These are phyloP conservation scores for Comarum palustre DNA, from an alignment of 306 rosid genomes.

Conservation along the genomic window DNA sequence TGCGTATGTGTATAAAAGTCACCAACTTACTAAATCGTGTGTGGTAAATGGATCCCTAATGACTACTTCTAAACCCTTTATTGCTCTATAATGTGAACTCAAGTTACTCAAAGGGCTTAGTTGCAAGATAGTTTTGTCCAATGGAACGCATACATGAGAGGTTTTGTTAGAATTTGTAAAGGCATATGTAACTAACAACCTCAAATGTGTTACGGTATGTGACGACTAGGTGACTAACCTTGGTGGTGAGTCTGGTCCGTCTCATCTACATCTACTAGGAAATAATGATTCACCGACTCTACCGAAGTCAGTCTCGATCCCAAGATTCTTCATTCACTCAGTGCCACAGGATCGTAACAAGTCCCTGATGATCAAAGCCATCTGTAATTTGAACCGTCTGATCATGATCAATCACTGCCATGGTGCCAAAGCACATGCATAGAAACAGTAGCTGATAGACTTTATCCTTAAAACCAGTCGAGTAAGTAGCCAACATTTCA, in stretches of 20 bases:
- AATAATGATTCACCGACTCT: slow-evolving; percentile 12
- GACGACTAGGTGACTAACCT: not conserved
- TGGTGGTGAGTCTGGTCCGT: not conserved
- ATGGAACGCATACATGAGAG: no score
- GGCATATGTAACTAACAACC: not conserved
- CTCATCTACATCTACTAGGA: not conserved
- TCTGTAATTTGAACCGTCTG: not conserved
- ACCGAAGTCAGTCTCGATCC: not conserved
- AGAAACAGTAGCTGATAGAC: not conserved
- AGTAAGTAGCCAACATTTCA: not conserved
- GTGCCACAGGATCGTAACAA: not conserved
- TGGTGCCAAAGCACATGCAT: not conserved
- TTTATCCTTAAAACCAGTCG: slow-evolving; percentile 2
- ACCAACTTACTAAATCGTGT: no score
- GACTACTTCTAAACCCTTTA: no score
- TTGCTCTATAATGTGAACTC: no score
- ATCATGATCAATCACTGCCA: not conserved
- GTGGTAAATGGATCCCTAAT: no score
- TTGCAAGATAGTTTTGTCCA: no score
- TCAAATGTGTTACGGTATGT: not conserved
- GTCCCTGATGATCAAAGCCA: not conserved
- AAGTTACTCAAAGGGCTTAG: no score
- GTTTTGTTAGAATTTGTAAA: no score
- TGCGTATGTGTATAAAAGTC: no score
- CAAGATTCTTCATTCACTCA: not conserved